phyloP scores from a whole-genome alignment of 2,329 filamentous ascomycete genomes.

The Fusarium poae region DNA sequence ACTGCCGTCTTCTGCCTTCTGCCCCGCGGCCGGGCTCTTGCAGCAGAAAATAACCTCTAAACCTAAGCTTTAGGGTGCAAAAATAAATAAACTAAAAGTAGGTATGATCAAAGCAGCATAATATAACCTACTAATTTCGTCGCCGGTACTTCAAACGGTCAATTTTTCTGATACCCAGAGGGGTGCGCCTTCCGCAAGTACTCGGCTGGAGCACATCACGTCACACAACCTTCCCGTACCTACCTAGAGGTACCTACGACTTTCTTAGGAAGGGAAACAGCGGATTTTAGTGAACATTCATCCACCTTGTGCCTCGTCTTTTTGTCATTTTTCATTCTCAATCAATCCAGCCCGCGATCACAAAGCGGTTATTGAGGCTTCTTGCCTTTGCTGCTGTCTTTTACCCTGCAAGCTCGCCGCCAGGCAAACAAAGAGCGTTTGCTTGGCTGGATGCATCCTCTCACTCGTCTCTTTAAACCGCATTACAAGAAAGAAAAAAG shows the following conservation, averaged over 20 bases:
- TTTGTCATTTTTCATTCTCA: too few relatives aligned
- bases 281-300: constrained; percentile 38
- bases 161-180: too few relatives aligned
- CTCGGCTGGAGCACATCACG: constrained; percentile 35
- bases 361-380: constrained; percentile 24
- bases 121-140: too few relatives aligned
- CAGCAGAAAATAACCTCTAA: too few relatives aligned
- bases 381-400: constrained; percentile 18
- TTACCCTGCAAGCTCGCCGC: constrained; percentile 15
- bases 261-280: constrained; percentile 19
- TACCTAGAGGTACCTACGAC: constrained; percentile 6
- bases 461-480: constrained; percentile 35
- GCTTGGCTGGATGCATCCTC: constrained; percentile 16
- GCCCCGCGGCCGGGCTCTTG: constrained; percentile 21
- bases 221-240: constrained; percentile 33
- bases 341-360: constrained; percentile 21
- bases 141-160: too few relatives aligned
- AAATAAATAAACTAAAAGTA: too few relatives aligned
- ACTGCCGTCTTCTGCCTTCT: constrained; percentile 1
- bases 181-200: constrained; percentile 27
- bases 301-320: not conserved
- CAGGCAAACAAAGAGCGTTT: constrained; percentile 27
- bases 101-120: too few relatives aligned
- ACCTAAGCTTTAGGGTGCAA: too few relatives aligned
- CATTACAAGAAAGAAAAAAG: constrained; percentile 29